Evolutionary conservation across 805 yeast genomes (phyloP), one percentile per base, ranked within the genome.

Genomic region (Wickerhamomyces alni): DNA sequence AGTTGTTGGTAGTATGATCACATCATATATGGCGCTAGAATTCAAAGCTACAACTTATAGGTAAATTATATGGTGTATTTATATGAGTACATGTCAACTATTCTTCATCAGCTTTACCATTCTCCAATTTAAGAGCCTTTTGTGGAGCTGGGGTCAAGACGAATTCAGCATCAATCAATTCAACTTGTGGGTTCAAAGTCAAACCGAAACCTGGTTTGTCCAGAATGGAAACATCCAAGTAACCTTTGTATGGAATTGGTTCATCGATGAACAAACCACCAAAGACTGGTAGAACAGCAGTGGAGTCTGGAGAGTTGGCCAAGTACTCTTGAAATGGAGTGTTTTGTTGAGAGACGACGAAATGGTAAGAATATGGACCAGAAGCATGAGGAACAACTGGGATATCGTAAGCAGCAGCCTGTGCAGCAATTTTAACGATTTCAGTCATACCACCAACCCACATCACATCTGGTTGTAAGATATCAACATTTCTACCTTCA

Each of bases 391-490:
- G 75, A 40, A 71, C 76, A 34, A 71, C 73, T 21, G 76, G 77
- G 37, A 70, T 67, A 45, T 71, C 76, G 46, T 71, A 71, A 16
- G 75, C 75, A 35, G 73, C 73, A 21, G 75, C 75, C 50, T 70
- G 75, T 15, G 66, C 67, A 31, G 72, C 65, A 37, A 71, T 59
- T 45, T 67, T 64, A 38, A 71, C 54, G 26, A 70, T 54, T 55
- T 71, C 76, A 16, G 75, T 69, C 62, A 70, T 50, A 33, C 75
- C 75, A 37, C 75, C 75, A 43, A 69, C 72, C 75, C 75, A 71
- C 75, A 71, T 71, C 37, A 70, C 68, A 50, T 71, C 77, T 17
- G 75, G 75, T 50, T 71, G 76, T 41, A 71, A 52, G 43, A 71
- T 70, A 46, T 68, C 74, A 37, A 71, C 43, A 49, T 69, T 68